These are phyloP conservation scores for Simplicillium sp. DNA, from an alignment of 2,329 filamentous ascomycete genomes.

Conservation along the genomic window DNA sequence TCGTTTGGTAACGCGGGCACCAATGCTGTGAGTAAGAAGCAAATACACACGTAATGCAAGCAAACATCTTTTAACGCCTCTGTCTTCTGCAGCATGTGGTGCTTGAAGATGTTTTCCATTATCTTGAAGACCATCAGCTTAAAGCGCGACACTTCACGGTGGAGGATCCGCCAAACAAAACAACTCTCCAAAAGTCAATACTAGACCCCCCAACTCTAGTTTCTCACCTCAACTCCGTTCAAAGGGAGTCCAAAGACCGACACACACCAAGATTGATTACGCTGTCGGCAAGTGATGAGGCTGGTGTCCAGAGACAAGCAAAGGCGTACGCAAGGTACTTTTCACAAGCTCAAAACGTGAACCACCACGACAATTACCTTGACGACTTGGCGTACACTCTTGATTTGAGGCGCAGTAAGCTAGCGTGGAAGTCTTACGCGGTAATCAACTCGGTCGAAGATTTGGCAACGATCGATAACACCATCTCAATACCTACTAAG, in stretches of 20 bases:
- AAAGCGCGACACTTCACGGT: not conserved
- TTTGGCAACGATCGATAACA: not conserved
- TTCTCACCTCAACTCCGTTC: too few species aligned
- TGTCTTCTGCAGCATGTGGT: too few species aligned
- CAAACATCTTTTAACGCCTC: too few species aligned
- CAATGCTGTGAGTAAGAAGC: too few species aligned
- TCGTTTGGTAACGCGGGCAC: conserved; percentile 10
- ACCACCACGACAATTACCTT: not conserved
- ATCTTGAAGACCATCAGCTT: not conserved
- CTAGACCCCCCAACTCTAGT: too few species aligned
- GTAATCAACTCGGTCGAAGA: not conserved
- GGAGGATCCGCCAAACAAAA: not conserved
- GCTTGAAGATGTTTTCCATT: not conserved
- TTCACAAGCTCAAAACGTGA: not conserved
- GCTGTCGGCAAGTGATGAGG: not conserved
- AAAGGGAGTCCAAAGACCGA: too few species aligned
- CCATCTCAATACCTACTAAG: not conserved
- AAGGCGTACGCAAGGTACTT: not conserved
- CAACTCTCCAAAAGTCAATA: not conserved
- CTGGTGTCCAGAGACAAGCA: not conserved
- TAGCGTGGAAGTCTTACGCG: not conserved
- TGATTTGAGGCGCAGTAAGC: not conserved
- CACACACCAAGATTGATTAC: not conserved
- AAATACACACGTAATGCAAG: too few species aligned
- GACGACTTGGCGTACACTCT: not conserved